These are phyloP conservation scores for Dorcoceras hygrometricum DNA, from an alignment of 257 asterid species.

Conservation along the genomic window DNA sequence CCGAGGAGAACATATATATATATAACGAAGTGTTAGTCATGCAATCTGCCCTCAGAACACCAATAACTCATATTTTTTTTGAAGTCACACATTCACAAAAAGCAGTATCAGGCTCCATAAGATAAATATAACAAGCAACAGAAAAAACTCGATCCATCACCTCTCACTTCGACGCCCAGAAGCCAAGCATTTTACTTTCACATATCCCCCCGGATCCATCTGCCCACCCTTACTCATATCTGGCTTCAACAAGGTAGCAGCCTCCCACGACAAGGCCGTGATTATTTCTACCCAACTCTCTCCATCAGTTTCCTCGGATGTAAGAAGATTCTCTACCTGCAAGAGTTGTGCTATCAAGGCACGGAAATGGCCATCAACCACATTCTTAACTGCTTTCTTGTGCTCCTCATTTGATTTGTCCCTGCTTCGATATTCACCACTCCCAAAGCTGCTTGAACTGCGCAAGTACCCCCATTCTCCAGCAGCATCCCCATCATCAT, in stretches of 20 bases:
- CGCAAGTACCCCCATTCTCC: constrained; percentile 85
- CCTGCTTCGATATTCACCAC: constrained; percentile 75
- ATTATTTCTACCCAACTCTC: constrained; percentile 93
- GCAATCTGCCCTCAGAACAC: neutral
- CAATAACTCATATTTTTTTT: neutral
- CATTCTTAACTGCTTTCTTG: constrained; percentile 70
- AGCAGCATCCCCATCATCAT: constrained; percentile 67
- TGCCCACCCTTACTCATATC: constrained; percentile 92
- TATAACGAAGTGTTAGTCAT: neutral
- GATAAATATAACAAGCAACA: constrained; percentile 8
- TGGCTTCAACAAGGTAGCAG: constrained; percentile 83
- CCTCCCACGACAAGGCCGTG: constrained; percentile 92
- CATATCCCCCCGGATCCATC: constrained; percentile 97
- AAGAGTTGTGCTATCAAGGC: constrained; percentile 89
- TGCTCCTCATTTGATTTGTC: constrained; percentile 90
- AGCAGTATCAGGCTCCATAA: constrained; percentile 9
- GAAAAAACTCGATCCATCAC: constrained; percentile 40
- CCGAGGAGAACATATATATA: neutral
- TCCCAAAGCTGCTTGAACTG: constrained; percentile 69
- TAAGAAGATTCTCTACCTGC: constrained; percentile 82
- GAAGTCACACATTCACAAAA: constrained; percentile 14
- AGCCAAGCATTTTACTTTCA: constrained; percentile 88
- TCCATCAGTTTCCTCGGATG: constrained; percentile 65
- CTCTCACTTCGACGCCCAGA: constrained; percentile 87
- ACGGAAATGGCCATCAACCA: constrained; percentile 91